These are phyloP conservation scores for Selaginella tamariscina DNA, from an alignment of 75 land plant genomes.

Conservation along the genomic window DNA sequence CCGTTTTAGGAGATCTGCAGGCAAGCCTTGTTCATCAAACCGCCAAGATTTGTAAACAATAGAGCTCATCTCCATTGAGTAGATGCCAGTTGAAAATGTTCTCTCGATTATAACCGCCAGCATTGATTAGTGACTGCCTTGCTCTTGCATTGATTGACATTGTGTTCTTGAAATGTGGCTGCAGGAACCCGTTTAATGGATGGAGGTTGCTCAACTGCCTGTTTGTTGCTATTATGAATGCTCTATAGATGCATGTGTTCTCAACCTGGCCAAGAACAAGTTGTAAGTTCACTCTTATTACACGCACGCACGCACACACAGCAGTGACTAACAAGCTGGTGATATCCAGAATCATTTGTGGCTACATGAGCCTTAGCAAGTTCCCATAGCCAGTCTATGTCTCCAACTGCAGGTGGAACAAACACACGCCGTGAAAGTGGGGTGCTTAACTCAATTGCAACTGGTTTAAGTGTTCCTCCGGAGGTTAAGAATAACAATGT, in stretches of 20 bases:
- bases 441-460: constrained; percentile 60
- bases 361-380: constrained; percentile 8
- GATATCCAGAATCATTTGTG: constrained; percentile 13
- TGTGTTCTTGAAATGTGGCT: constrained; percentile 5
- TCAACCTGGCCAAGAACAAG: not conserved
- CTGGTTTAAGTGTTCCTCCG: constrained; percentile 39
- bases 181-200: not conserved
- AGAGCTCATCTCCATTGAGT: constrained; percentile 9
- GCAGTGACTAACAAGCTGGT: constrained; percentile 5
- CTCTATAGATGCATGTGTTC: constrained; percentile 10
- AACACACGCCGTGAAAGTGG: constrained; percentile 23
- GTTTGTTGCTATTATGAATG: constrained; percentile 5
- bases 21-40: constrained; percentile 12
- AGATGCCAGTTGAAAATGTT: not conserved
- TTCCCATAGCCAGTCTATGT: constrained; percentile 8
- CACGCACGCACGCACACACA: not conserved
- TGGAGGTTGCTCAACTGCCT: constrained; percentile 7
- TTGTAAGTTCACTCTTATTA: not conserved
- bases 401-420: constrained; percentile 6
- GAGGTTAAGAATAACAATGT: constrained; percentile 41
- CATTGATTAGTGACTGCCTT: not conserved
- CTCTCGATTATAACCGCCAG: constrained; percentile 34
- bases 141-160: constrained; percentile 3
- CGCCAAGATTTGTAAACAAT: not conserved
- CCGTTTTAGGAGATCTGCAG: constrained; percentile 10